phyloP scores from a whole-genome alignment of 129 eudicot species.

The Flaveria robusta region DNA sequence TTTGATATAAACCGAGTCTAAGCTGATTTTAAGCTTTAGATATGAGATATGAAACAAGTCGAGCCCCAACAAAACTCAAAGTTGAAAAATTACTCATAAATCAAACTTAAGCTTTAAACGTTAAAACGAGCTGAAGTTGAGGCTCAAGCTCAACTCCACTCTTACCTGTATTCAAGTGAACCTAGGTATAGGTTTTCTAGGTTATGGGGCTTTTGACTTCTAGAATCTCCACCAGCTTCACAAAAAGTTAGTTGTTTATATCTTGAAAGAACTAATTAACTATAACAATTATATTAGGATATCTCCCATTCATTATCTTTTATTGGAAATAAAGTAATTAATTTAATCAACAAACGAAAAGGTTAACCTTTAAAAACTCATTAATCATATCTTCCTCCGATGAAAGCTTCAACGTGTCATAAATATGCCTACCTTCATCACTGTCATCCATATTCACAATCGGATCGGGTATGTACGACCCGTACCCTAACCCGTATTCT shows the following conservation, averaged over 20 bases:
- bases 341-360: constrained; percentile 33
- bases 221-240: no score
- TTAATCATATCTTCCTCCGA: constrained; percentile 53
- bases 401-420: constrained; percentile 41
- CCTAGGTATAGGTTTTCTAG: no score
- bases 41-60: no score
- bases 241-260: not conserved
- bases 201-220: no score
- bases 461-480: constrained; percentile 30
- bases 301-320: not conserved
- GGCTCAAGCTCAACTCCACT: no score
- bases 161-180: no score
- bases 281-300: constrained; percentile 1
- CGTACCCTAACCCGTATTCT: constrained; percentile 30
- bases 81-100: no score
- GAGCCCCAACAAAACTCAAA: no score
- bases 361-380: constrained; percentile 45
- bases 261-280: not conserved
- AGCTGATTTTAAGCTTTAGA: no score
- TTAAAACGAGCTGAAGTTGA: no score
- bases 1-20: no score
- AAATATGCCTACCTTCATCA: constrained; percentile 23
- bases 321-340: not conserved
- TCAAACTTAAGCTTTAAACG: no score
- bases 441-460: constrained; percentile 15